Percentiles rank a stretch among this genome's conserved stretches.
Conservation (phyloP, 192 early-diverging fungal genomes). For the Entophlyctis luteolus region DNA sequence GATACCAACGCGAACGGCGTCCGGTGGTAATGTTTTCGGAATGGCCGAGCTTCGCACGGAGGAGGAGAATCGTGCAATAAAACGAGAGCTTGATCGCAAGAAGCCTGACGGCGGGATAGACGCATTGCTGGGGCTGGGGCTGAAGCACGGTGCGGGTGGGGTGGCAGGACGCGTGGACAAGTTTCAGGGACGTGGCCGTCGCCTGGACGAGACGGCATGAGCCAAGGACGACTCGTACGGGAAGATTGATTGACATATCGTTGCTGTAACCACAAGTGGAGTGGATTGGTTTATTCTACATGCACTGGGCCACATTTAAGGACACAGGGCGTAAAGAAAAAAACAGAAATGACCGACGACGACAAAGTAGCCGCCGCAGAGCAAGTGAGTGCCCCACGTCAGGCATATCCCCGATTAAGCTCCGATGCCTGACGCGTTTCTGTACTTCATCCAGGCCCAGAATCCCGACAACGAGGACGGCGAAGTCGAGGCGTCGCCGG, state of each 20-base stretch:
- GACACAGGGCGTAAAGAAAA: too few relatives aligned
- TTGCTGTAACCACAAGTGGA: too few relatives aligned
- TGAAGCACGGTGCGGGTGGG: conserved; percentile 3
- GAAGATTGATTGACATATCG: too few relatives aligned
- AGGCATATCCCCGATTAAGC: not conserved
- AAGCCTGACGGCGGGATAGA: conserved; percentile 18
- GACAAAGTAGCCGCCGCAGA: not conserved
- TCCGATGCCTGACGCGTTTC: not conserved
- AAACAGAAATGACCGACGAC: not conserved
- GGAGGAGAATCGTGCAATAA: not conserved
- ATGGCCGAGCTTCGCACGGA: not conserved
- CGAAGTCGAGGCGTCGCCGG: conserved; percentile 74
- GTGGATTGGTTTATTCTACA: too few relatives aligned
- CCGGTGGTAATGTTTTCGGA: conserved; percentile 5
- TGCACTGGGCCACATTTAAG: too few relatives aligned
- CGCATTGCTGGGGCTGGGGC: conserved; percentile 22
- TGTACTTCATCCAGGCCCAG: not conserved
- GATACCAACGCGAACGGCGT: too few relatives aligned
- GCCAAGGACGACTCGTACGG: too few relatives aligned
- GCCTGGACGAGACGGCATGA: too few relatives aligned
- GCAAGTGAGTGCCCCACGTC: not conserved
- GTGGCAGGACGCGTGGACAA: not conserved
- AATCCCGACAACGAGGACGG: conserved; percentile 53
- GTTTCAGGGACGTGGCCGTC: conserved; percentile 12
- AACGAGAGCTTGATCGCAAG: not conserved